Evolutionary conservation across 176 grass and related monocot genomes (phyloP).

Genomic region (Dendrocalamus sinicus): DNA sequence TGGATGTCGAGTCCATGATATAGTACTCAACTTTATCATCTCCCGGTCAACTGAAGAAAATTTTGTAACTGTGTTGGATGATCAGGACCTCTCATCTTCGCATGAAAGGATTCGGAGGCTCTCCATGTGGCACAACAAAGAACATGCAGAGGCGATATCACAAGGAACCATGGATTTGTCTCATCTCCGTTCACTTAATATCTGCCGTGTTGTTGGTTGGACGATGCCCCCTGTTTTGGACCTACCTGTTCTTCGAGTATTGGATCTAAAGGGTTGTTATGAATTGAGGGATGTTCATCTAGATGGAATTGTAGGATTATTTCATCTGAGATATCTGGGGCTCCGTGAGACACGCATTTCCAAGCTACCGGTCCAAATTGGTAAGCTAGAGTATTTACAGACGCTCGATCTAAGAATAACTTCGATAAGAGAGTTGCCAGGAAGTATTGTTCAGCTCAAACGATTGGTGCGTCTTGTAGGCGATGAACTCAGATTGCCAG

Average conservation of each 20-base stretch:
- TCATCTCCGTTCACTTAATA: not conserved
- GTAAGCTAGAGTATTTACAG: not conserved
- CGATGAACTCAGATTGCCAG: not conserved
- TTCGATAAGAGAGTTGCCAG: not conserved
- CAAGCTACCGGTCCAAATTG: constrained; percentile 2
- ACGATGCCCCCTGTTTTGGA: not conserved
- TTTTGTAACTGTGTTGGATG: no score
- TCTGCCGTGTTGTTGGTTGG: not conserved
- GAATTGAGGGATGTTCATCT: not conserved
- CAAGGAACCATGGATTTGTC: constrained; percentile 2
- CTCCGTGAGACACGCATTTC: not conserved
- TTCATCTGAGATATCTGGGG: constrained; percentile 26
- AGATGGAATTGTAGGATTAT: not conserved
- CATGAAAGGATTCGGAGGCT: not conserved
- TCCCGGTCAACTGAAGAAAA: no score
- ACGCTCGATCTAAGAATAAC: no score
- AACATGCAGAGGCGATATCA: not conserved
- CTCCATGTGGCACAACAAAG: not conserved
- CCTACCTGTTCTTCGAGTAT: not conserved
- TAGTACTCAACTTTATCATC: no score
- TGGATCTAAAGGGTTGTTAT: not conserved
- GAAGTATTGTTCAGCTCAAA: constrained; percentile 21
- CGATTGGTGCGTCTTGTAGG: not conserved
- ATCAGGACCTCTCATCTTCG: no score
- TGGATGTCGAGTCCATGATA: no score